These are phyloP conservation scores for Spergularia azorica DNA, from an alignment of 179 eudicot genomes.

Conservation along the genomic window DNA sequence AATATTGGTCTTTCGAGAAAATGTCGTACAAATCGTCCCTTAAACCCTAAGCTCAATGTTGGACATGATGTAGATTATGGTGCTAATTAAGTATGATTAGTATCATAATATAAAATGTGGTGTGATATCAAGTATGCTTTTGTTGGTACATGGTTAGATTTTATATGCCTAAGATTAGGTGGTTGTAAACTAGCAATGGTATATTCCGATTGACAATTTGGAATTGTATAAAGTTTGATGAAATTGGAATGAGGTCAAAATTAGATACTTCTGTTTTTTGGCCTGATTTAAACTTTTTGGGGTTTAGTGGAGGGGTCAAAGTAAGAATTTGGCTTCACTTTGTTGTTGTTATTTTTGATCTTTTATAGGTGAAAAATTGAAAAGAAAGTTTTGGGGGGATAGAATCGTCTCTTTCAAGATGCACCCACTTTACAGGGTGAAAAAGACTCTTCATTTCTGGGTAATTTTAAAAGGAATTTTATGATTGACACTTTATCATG, in stretches of 20 bases:
- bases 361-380: neutral
- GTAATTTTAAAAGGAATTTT: conserved; percentile 14
- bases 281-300: conserved; percentile 20
- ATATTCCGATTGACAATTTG: conserved; percentile 22
- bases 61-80: conserved; percentile 1
- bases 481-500: conserved; percentile 16
- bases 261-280: conserved; percentile 1
- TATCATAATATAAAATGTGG: no score
- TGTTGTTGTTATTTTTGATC: neutral
- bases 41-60: conserved; percentile 7
- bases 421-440: conserved; percentile 29
- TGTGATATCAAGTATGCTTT: conserved; percentile 26
- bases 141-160: conserved; percentile 30
- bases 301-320: conserved; percentile 32
- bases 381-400: neutral
- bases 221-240: neutral
- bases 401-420: conserved; percentile 38
- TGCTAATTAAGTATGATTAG: neutral
- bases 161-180: conserved; percentile 12
- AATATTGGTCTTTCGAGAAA: neutral
- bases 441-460: conserved; percentile 24
- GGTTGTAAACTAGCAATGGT: neutral
- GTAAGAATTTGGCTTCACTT: conserved; percentile 31
- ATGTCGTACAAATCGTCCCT: no score
- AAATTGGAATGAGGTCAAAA: conserved; percentile 20